These are phyloP conservation scores for Trametes versicolor DNA, from an alignment of 1,284 basidiomycete species.

Conservation along the genomic window DNA sequence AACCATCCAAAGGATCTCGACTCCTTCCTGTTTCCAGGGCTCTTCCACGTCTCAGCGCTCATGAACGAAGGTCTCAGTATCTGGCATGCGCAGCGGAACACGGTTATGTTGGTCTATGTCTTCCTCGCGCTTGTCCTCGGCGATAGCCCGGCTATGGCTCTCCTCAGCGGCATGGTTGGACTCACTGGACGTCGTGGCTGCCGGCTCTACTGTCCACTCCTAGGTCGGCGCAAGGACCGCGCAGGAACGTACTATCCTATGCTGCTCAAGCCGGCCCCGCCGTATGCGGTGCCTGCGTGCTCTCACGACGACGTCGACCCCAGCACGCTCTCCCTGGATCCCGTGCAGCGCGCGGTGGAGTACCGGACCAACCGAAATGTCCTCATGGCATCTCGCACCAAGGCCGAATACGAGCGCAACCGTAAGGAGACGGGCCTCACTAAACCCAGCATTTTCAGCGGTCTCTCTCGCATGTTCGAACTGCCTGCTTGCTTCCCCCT, in stretches of 20 bases:
- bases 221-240: neutral
- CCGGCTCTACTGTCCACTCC: neutral
- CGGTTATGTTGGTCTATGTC: constrained; percentile 1
- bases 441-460: neutral
- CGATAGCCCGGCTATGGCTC: neutral
- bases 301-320: neutral
- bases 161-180: neutral
- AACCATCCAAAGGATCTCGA: constrained; percentile 39
- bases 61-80: constrained; percentile 31
- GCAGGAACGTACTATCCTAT: neutral
- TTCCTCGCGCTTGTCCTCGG: neutral
- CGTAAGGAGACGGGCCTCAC: neutral
- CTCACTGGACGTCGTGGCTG: neutral
- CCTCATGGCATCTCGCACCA: neutral
- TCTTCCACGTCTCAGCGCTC: constrained; percentile 36
- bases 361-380: neutral
- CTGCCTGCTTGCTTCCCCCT: neutral
- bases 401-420: neutral
- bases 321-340: neutral
- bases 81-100: constrained; percentile 30
- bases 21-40: constrained; percentile 34
- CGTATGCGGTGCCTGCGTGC: neutral
- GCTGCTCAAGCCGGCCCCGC: neutral
- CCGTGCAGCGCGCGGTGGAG: too few relatives aligned
- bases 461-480: neutral